phyloP scores from a whole-genome alignment of 2,329 filamentous ascomycete genomes.

The Aureobasidium subglaciale region DNA sequence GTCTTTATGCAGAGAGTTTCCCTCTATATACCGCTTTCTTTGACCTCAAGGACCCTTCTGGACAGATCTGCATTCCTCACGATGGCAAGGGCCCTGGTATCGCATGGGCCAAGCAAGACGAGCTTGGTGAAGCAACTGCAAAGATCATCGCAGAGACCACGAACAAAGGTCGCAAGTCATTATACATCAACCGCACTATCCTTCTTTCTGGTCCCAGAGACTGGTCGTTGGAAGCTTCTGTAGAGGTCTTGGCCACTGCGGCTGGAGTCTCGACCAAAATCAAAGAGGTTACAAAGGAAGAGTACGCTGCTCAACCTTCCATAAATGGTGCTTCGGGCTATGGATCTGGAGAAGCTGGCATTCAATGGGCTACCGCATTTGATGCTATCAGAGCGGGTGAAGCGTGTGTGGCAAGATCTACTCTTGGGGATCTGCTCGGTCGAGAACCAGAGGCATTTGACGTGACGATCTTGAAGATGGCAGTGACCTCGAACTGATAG shows the following conservation, averaged over 20 bases:
- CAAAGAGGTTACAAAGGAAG: neutral
- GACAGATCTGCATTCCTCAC: neutral
- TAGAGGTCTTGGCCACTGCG: too few species aligned
- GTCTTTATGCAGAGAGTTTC: conserved; percentile 42
- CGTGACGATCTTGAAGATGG: too few species aligned
- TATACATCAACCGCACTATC: too few species aligned
- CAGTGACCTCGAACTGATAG: too few species aligned
- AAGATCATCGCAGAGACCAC: neutral
- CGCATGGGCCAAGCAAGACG: neutral
- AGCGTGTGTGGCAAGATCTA: neutral
- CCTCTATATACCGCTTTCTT: conserved; percentile 42
- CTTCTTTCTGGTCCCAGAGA: too few species aligned
- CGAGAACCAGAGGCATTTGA: too few species aligned
- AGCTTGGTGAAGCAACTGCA: neutral
- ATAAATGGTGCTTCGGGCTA: neutral
- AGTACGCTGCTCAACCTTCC: neutral
- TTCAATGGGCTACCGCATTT: neutral
- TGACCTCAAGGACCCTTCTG: conserved; percentile 18
- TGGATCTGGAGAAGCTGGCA: neutral
- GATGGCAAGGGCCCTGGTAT: neutral
- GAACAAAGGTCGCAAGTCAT: neutral
- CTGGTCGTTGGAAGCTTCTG: too few species aligned
- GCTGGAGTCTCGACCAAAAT: neutral
- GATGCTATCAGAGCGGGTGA: neutral
- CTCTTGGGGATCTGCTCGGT: neutral